Base-by-base conservation (phyloP, 2,329 filamentous ascomycete species). In the Colletotrichum simmondsii region DNA sequence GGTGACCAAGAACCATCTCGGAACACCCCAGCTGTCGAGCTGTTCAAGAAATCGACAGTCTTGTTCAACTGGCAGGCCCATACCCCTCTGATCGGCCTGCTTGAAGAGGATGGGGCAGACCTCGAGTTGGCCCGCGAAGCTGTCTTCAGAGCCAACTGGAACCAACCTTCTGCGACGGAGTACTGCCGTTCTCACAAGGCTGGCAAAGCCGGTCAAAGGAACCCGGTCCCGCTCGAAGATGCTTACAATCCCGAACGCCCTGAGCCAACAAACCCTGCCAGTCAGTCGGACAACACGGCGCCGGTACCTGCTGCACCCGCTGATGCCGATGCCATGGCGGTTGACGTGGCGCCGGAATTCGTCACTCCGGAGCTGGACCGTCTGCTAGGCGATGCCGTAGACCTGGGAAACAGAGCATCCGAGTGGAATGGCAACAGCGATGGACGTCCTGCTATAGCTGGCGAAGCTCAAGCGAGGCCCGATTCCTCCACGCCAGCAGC, bases 101-200 rank as follows among this genome's bases (percentile, higher is more conserved):
- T 86, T 16, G 78, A 82, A 32, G 85, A 87, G 10, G 85, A 85
- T 67, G 87, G 87, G 1, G 90, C 85, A 71, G 86, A 91, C 24
- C 84, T 88, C 56, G 89, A 90, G 14, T 85, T 98, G 65, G 92
- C 89, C 7, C 88, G 89, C 37, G 96, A 98, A 82, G 95, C 94
- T 35, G 84, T 97, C 0, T 98, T 94, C 80, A 91, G 96, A 67
- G 94, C 94, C 77, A 93, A 94, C 78, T 94, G 94, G 68, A 88
- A 89, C 65, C 77, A 82, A 5, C 80, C 84, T 2, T 83, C 86
- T 30, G 91, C 94, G 7, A 85, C 87, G 42, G 93, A 97, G 68
- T 98, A 98, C 80, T 97, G 94, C 79, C 86, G 85, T 68, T 90
- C 91, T 16, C 90, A 93, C 72, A 84, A 82, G 59, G 85, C 87